Base-by-base conservation (phyloP, 176 grass and related monocot genomes). In the Pontederia paniculata region DNA sequence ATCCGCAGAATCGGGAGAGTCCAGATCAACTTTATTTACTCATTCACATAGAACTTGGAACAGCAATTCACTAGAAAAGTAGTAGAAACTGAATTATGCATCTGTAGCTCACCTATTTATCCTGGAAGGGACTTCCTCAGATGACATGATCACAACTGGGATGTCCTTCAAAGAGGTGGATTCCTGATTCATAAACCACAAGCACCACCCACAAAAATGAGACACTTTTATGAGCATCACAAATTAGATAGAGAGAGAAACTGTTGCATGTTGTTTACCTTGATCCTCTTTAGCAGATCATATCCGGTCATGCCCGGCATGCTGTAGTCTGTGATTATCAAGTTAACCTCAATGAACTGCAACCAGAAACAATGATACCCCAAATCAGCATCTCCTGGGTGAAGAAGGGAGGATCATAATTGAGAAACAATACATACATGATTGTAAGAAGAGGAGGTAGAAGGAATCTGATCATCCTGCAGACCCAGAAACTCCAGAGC, bases 401-500 rank as follows among this genome's bases (percentile, higher is more conserved):
- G 28, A 37, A 37, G 1, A 1, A 6, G 28, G 7, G 7, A 37
- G 3, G 5, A 37, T 37, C 1, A 5, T 37, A 5, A 5, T 37
- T 37, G 1, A 31, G 7, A 3, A 37, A 37, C 3, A 37, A 37
- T 5, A 37, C 28, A 37, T 37, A 37, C 28, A 37, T 37, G 28
- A 37, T 37, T 2, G 28, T 37, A 37, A 37, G 28, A 37, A 37
- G 28, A 37, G 28, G 28, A 37, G 28, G 28, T 37, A 37, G 28
- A 37, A 37, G 28, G 28, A 5, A 6, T 37, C 28, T 37, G 28
- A 2, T 74, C 74, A 18, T 44, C 80, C 55, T 79, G 84, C 53
- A 94, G 66, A 16, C 88, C 89, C 54, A 94, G 22, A 75, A 94
- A 71, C 68, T 84, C 50, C 1, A 94, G 57, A 60, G 89, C 89